phyloP scores from a whole-genome alignment of 2,329 filamentous ascomycete species.

The Talaromyces marneffei region DNA sequence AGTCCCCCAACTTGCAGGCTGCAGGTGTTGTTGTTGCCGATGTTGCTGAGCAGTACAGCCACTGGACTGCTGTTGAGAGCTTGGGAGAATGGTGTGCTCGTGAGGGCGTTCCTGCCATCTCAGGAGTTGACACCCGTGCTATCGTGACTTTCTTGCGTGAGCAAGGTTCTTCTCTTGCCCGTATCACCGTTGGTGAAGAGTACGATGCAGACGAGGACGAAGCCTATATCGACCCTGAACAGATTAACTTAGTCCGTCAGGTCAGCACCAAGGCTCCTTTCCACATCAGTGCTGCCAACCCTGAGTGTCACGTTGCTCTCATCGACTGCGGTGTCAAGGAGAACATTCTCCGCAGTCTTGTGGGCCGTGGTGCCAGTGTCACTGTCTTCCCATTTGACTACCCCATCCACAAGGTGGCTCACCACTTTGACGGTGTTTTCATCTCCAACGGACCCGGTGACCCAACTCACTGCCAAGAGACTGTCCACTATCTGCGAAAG shows the following conservation, averaged over 20 bases:
- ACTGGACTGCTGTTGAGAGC: slow-evolving; percentile 97
- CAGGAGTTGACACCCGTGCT: slow-evolving; percentile 91
- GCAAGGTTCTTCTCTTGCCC: slow-evolving; percentile 90
- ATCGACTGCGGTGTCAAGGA: slow-evolving; percentile 99
- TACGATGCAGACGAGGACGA: slow-evolving; percentile 98
- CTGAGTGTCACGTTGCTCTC: slow-evolving; percentile 83
- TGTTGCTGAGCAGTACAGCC: slow-evolving; percentile 87
- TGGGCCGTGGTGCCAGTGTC: slow-evolving; percentile 83
- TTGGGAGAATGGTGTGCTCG: slow-evolving; percentile 90
- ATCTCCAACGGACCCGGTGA: slow-evolving; percentile 98
- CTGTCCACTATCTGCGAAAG: slow-evolving; percentile 83
- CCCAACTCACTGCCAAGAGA: slow-evolving; percentile 91
- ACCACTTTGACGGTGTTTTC: slow-evolving; percentile 97
- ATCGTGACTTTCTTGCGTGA: slow-evolving; percentile 95
- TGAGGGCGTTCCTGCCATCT: slow-evolving; percentile 92
- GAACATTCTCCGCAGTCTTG: slow-evolving; percentile 94
- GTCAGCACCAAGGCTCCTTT: slow-evolving; percentile 98
- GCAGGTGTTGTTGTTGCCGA: slow-evolving; percentile 94
- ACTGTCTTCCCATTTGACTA: slow-evolving; percentile 96
- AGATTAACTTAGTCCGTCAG: slow-evolving; percentile 92
- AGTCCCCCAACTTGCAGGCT: slow-evolving; percentile 95
- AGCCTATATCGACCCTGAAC: slow-evolving; percentile 87
- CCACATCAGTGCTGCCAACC: slow-evolving; percentile 78
- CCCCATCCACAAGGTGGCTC: slow-evolving; percentile 94
- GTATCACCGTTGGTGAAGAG: slow-evolving; percentile 92